A percentile compares a stretch with the other conserved stretches of the same genome.
Conservation (phyloP, 2,329 filamentous ascomycete species). For the Elsinoe necatrix region DNA sequence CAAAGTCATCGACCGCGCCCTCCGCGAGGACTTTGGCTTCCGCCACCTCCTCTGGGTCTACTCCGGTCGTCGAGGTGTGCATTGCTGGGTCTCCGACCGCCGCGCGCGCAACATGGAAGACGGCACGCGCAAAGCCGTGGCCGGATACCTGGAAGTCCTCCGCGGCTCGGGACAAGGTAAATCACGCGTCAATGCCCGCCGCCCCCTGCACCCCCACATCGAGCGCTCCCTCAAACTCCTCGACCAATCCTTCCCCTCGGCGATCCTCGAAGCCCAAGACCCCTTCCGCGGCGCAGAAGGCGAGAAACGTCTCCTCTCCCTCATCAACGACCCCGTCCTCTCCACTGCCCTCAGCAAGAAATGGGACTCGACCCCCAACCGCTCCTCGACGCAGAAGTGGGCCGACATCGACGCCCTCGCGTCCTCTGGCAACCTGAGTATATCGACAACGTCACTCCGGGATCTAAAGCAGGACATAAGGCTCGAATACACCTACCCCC, state of each 20-base stretch:
- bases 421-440: conserved; percentile 62
- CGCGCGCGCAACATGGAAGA: conserved; percentile 79
- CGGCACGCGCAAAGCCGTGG: conserved; percentile 72
- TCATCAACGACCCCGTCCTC: conserved; percentile 73
- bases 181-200: conserved; percentile 74
- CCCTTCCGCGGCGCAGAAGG: conserved; percentile 67
- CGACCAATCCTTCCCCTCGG: conserved; percentile 71
- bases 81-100: conserved; percentile 97
- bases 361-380: conserved; percentile 76
- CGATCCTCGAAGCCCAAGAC: conserved; percentile 76
- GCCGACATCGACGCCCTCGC: conserved; percentile 83
- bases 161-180: conserved; percentile 76
- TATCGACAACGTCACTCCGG: conserved; percentile 51
- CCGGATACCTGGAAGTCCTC: conserved; percentile 83
- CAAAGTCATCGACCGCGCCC: conserved; percentile 76
- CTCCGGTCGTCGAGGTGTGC: conserved; percentile 88
- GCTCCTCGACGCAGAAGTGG: conserved; percentile 77
- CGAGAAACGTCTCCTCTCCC: conserved; percentile 67
- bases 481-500: conserved; percentile 94
- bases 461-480: conserved; percentile 95
- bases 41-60: conserved; percentile 98
- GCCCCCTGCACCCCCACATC: conserved; percentile 85
- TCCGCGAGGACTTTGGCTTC: conserved; percentile 93
- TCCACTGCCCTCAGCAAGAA: conserved; percentile 76
- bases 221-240: conserved; percentile 79